Evolutionary conservation across 305 asterid genomes (phyloP), one percentile per base, ranked within the genome.

Genomic region (Fraxinus xanthoxyloides): DNA sequence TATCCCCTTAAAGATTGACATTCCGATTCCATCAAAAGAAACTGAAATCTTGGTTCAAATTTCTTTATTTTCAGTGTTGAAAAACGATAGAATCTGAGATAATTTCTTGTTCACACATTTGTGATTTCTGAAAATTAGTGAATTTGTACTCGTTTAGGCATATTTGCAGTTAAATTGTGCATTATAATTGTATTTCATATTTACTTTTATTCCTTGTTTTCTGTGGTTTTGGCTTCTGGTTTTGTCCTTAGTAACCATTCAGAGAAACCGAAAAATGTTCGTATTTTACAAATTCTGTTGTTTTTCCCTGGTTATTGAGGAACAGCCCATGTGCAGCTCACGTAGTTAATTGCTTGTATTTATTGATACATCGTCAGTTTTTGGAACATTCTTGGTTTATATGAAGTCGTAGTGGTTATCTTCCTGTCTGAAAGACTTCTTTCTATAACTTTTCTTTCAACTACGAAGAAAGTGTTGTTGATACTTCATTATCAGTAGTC

Each of bases 291-390:
- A 23, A 40, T n/a, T 59, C 36, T 81, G 73, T 85, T 82, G 74
- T 74, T 84, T 63, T 85, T 76, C 40, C 84, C 75, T 81, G 48
- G 77, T 78, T 63, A 36, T 69, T 78, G 77, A 78, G 75, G 75
- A 48, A 70, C 32, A 76, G 35, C 87, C 77, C 84, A 81, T 81
- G 85, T 81, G 87, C 72, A 51, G 85, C 81, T 82, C 85, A 83
- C 75, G 75, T 56, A 76, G 80, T 83, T 80, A 79, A 83, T 78
- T 83, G 78, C 80, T 78, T 82, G 82, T 76, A 83, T 83, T 84
- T 77, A 79, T 82, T 65, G 84, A 38, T 79, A 78, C 77, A 70
- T 82, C 38, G 76, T 75, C 81, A 65, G 63, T 84, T 76, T 80
- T 78, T 77, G 85, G 87, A 84, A 69, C 84, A 70, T 85, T 77